Percentiles rank a stretch among this genome's conserved stretches.
phyloP scores from a whole-genome alignment of 73 alveolate genomes.

The Symbiodinium pilosum region DNA sequence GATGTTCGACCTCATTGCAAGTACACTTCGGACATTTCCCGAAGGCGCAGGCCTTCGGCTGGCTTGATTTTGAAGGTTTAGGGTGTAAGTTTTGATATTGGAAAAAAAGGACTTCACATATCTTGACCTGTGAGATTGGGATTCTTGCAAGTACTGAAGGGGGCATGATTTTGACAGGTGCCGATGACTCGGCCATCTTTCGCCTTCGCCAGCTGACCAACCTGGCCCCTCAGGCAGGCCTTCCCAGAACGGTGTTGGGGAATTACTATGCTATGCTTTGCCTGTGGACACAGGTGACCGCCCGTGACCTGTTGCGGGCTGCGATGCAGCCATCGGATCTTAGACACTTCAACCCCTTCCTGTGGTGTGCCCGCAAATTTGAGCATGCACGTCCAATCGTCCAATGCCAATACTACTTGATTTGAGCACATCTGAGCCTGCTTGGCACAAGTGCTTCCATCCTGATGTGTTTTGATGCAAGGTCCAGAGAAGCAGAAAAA shows the following conservation, averaged over 20 bases:
- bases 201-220: slow-evolving; percentile 20
- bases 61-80: no score
- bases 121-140: background rate
- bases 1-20: slow-evolving; percentile 11
- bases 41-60: slow-evolving; percentile 26
- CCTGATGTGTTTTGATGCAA: background rate
- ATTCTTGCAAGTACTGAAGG: no score
- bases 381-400: no score
- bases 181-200: background rate
- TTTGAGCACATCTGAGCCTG: background rate
- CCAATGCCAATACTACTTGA: no score
- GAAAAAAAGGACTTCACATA: no score
- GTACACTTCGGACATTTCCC: slow-evolving; percentile 18
- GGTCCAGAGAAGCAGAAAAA: slow-evolving; percentile 8
- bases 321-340: slow-evolving; percentile 13
- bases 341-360: slow-evolving; percentile 38
- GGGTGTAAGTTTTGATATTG: no score
- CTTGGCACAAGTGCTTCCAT: no score
- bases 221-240: slow-evolving; percentile 23
- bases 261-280: no score
- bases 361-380: background rate
- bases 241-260: background rate
- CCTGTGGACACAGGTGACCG: slow-evolving; percentile 4
- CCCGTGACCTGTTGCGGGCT: slow-evolving; percentile 24
- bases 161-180: background rate